Percentiles rank a stretch among this genome's conserved stretches.
Evolutionary conservation across 1,139 yeast genomes (phyloP).

Genomic region (Nadsonia starkeyi-henricii): DNA sequence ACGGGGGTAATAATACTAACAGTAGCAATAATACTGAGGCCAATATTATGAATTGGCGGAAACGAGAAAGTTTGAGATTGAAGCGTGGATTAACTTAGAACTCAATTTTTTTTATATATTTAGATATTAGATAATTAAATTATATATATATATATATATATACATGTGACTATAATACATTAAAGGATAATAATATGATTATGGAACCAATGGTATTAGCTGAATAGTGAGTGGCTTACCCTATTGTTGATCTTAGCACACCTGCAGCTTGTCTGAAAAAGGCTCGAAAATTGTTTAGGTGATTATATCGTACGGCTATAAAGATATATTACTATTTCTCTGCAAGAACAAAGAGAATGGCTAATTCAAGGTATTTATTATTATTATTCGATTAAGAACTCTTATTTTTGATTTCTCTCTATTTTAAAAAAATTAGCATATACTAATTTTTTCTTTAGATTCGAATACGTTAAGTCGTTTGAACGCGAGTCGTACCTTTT

Average conservation of each 20-base stretch:
- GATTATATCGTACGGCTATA: not conserved
- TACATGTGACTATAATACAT: no score
- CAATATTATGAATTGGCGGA: not conserved
- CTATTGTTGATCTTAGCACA: not conserved
- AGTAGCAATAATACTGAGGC: not conserved
- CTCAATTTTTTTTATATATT: no score
- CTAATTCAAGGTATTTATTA: constrained; percentile 14
- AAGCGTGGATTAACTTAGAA: not conserved
- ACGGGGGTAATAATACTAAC: not conserved
- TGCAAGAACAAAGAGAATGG: constrained; percentile 10
- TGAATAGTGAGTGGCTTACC: not conserved
- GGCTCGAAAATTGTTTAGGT: not conserved
- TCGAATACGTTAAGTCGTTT: constrained; percentile 72
- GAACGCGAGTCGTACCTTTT: constrained; percentile 62
- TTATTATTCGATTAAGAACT: constrained; percentile 38
- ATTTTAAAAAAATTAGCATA: no score
- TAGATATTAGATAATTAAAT: no score
- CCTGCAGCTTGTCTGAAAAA: not conserved
- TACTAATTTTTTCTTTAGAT: constrained; percentile 31
- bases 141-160: no score
- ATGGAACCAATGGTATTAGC: no score
- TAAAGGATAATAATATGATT: no score
- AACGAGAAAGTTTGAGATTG: not conserved
- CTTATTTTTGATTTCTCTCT: no score
- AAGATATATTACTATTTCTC: not conserved